Conservation (phyloP, 306 rosid species). For the Lablab purpureus region DNA sequence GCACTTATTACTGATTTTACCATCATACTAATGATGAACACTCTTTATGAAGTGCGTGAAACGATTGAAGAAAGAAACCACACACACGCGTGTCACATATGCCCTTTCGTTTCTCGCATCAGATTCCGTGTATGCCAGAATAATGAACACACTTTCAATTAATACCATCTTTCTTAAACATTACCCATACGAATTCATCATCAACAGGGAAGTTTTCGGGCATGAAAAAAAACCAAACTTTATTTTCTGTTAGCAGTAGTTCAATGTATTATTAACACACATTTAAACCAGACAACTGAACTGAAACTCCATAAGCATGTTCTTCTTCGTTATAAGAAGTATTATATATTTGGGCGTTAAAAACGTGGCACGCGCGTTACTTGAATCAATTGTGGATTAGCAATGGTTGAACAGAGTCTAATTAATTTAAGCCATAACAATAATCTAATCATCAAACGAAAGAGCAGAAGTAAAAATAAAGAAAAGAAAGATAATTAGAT, state of each 20-base stretch:
- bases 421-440: background rate
- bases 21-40: background rate
- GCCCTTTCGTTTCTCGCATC: slow-evolving; percentile 11
- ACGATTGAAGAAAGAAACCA: background rate
- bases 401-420: slow-evolving; percentile 9
- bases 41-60: background rate
- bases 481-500: slow-evolving; percentile 3
- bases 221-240: background rate
- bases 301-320: background rate
- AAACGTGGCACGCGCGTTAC: slow-evolving; percentile 15
- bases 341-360: background rate
- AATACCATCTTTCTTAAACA: background rate
- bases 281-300: background rate
- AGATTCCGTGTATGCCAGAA: background rate
- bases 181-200: background rate
- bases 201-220: background rate
- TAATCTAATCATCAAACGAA: background rate
- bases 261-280: no score
- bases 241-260: no score
- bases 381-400: background rate
- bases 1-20: background rate
- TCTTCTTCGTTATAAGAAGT: background rate
- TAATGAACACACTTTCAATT: background rate
- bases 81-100: no score
- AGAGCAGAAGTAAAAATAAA: background rate